phyloP scores from a whole-genome alignment of 2,329 filamentous ascomycete species.

The Bisporella sp. region DNA sequence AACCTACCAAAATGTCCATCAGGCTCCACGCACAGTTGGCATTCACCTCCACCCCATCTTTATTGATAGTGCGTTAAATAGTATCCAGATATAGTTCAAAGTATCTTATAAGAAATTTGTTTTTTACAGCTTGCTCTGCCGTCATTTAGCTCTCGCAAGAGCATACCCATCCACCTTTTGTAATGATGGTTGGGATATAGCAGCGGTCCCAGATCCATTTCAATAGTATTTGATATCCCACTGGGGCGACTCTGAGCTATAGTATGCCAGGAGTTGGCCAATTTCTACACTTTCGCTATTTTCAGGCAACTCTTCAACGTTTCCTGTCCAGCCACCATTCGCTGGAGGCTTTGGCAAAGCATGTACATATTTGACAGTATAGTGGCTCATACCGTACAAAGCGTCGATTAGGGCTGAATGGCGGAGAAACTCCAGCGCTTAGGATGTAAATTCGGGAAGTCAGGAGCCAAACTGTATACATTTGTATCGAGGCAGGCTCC shows the following conservation, averaged over 20 bases:
- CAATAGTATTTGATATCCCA: constrained; percentile 20
- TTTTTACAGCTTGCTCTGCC: constrained; percentile 29
- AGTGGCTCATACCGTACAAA: constrained; percentile 26
- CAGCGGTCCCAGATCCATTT: constrained; percentile 20
- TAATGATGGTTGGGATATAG: constrained; percentile 20
- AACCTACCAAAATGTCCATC: constrained; percentile 28
- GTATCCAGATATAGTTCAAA: constrained; percentile 33
- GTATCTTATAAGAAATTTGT: constrained; percentile 31
- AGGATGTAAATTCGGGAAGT: constrained; percentile 22
- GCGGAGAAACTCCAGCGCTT: constrained; percentile 15
- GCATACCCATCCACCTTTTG: constrained; percentile 29
- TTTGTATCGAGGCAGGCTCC: too few relatives aligned
- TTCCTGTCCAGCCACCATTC: constrained; percentile 18
- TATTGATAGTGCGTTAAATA: constrained; percentile 23
- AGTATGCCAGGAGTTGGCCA: constrained; percentile 16
- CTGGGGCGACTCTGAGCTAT: constrained; percentile 13
- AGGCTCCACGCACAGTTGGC: constrained; percentile 30
- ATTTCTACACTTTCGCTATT: constrained; percentile 19
- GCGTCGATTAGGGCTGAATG: constrained; percentile 12
- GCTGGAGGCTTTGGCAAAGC: constrained; percentile 16
- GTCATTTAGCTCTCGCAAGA: constrained; percentile 29
- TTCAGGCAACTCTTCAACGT: constrained; percentile 16
- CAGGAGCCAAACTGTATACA: too few relatives aligned
- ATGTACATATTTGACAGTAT: constrained; percentile 22
- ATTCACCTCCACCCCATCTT: constrained; percentile 19